These are phyloP conservation scores for Microdochium nivale DNA, from an alignment of 2,329 filamentous ascomycete genomes.

Conservation along the genomic window DNA sequence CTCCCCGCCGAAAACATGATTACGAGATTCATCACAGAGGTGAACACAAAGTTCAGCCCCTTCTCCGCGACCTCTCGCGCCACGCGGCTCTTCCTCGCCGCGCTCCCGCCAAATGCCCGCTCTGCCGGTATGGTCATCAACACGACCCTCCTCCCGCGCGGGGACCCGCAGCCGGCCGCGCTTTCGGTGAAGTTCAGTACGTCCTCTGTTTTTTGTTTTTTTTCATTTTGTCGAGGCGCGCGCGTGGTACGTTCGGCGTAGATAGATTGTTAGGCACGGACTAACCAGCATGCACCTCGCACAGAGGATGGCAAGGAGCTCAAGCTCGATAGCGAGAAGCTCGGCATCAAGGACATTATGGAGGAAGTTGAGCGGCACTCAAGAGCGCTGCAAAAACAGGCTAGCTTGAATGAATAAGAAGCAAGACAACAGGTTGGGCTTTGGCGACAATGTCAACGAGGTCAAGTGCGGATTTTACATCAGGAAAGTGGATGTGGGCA, in stretches of 20 bases:
- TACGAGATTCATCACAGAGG: conserved; percentile 76
- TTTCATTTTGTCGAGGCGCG: neutral
- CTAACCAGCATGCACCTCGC: conserved; percentile 12
- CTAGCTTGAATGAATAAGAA: conserved; percentile 55
- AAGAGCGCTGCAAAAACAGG: conserved; percentile 69
- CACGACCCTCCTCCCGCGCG: conserved; percentile 64
- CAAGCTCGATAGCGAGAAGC: conserved; percentile 68
- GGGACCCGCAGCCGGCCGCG: conserved; percentile 58
- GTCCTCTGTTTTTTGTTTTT: conserved; percentile 16
- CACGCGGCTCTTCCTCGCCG: conserved; percentile 78
- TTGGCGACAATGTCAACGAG: neutral
- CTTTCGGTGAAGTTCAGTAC: conserved; percentile 81
- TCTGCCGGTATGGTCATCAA: conserved; percentile 66
- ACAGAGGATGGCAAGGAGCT: conserved; percentile 90
- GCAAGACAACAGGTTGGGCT: neutral
- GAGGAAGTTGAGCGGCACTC: conserved; percentile 90
- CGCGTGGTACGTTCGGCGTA: neutral
- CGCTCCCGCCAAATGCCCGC: conserved; percentile 73
- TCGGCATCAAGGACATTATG: conserved; percentile 77
- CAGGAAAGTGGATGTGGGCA: neutral
- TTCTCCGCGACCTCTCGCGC: conserved; percentile 74
- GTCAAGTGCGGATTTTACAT: neutral
- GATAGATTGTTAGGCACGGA: no score
- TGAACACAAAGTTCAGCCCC: conserved; percentile 87
- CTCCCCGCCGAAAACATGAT: no score